These are phyloP conservation scores for Urochloa ruziziensis DNA, from an alignment of 176 grass and related monocot species.

Conservation along the genomic window DNA sequence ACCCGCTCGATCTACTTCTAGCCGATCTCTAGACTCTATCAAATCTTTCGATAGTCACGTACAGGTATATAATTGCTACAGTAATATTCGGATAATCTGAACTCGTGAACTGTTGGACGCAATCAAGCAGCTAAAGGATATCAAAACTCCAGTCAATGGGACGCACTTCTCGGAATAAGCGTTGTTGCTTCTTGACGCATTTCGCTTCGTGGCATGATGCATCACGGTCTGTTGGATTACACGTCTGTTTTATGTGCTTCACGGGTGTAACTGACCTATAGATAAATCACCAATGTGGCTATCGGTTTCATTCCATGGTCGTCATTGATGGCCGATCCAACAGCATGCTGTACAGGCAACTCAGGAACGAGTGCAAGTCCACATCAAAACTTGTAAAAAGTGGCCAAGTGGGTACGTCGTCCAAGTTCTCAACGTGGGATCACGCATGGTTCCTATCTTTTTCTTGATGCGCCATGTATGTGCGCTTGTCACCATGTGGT, in stretches of 20 bases:
- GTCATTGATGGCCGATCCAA: not conserved
- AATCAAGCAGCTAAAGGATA: not conserved
- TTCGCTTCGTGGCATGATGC: not conserved
- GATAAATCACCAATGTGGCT: not conserved
- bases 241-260: not conserved
- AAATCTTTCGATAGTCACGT: no score
- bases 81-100: not conserved
- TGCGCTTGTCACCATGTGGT: not conserved
- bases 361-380: slow-evolving; percentile 16
- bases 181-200: not conserved
- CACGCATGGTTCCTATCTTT: not conserved
- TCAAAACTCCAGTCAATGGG: not conserved
- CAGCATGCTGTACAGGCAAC: not conserved
- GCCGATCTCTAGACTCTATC: no score
- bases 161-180: not conserved
- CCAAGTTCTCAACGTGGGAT: not conserved
- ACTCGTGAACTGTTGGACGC: not conserved
- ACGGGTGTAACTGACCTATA: not conserved
- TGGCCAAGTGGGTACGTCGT: not conserved
- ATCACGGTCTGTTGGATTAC: slow-evolving; percentile 1
- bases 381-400: not conserved
- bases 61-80: no score
- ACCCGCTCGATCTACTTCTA: no score
- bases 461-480: not conserved
- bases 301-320: slow-evolving; percentile 15